Evolutionary conservation across 768 basidiomycete species (phyloP).

Genomic region (Leucocoprinus sp.): DNA sequence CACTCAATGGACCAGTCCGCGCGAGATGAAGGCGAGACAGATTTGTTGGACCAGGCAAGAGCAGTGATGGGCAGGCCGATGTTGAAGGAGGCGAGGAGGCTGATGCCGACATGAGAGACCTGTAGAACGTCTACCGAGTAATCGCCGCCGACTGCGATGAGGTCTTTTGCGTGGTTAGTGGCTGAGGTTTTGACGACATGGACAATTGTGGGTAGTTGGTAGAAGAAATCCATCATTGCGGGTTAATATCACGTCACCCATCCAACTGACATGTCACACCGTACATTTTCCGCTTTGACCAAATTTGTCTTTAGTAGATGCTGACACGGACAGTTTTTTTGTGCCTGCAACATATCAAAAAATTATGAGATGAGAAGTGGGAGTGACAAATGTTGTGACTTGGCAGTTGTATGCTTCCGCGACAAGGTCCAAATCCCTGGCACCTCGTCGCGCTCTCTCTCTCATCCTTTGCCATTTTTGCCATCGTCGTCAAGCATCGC

Average conservation of each 20-base stretch:
- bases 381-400: too few species aligned
- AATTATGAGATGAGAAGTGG: too few species aligned
- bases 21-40: constrained; percentile 55
- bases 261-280: too few species aligned
- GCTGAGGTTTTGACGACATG: constrained; percentile 56
- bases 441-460: constrained; percentile 48
- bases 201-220: constrained; percentile 53
- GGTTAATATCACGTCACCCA: too few species aligned
- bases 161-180: constrained; percentile 55
- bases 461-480: constrained; percentile 52
- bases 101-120: constrained; percentile 37
- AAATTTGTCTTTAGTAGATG: too few species aligned
- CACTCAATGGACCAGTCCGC: constrained; percentile 72
- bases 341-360: too few species aligned
- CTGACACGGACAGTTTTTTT: too few species aligned
- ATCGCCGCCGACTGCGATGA: constrained; percentile 67
- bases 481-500: constrained; percentile 43
- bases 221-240: constrained; percentile 45
- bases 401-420: constrained; percentile 15
- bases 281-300: too few species aligned
- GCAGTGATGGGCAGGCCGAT: constrained; percentile 65
- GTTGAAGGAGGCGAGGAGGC: constrained; percentile 61
- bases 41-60: constrained; percentile 68
- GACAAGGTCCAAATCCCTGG: constrained; percentile 53
- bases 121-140: constrained; percentile 65